These are phyloP conservation scores for Chrysanthemum lavandulifolium DNA, from an alignment of 129 eudicot genomes.

Conservation along the genomic window DNA sequence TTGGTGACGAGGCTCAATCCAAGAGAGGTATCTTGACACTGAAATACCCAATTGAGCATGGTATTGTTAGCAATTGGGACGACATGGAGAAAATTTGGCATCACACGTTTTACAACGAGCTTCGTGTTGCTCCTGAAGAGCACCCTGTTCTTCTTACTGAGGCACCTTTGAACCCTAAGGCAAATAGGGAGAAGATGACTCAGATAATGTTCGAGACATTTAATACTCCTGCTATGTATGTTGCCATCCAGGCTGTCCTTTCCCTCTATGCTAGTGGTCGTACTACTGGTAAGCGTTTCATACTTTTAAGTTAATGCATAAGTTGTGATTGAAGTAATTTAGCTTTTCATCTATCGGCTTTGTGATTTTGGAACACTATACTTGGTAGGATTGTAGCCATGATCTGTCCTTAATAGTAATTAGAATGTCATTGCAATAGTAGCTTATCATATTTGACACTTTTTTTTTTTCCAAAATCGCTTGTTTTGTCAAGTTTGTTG, in stretches of 20 bases:
- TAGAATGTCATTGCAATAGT: no score
- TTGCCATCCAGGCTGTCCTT: conserved; percentile 63
- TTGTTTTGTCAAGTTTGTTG: no score
- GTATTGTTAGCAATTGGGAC: conserved; percentile 70
- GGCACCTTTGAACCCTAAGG: conserved; percentile 70
- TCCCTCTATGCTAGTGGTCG: conserved; percentile 70
- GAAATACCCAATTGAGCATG: conserved; percentile 70
- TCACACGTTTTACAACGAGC: conserved; percentile 68
- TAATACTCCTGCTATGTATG: conserved; percentile 67
- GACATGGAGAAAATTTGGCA: conserved; percentile 82
- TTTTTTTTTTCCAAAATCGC: no score
- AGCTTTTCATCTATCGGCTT: no score
- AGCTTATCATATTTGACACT: no score
- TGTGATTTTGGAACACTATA: no score
- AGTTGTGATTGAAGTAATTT: no score
- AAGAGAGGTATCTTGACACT: conserved; percentile 61
- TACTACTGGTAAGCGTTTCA: conserved; percentile 53
- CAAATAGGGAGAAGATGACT: conserved; percentile 72
- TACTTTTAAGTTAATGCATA: not conserved
- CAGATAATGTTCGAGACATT: conserved; percentile 71
- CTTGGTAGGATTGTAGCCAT: no score
- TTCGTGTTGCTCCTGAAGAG: conserved; percentile 73
- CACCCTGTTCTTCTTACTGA: conserved; percentile 70
- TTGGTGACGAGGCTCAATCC: conserved; percentile 73
- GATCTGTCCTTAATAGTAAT: no score